phyloP scores from a whole-genome alignment of 2,329 filamentous ascomycete species.

The Dactylellina parvicollis region DNA sequence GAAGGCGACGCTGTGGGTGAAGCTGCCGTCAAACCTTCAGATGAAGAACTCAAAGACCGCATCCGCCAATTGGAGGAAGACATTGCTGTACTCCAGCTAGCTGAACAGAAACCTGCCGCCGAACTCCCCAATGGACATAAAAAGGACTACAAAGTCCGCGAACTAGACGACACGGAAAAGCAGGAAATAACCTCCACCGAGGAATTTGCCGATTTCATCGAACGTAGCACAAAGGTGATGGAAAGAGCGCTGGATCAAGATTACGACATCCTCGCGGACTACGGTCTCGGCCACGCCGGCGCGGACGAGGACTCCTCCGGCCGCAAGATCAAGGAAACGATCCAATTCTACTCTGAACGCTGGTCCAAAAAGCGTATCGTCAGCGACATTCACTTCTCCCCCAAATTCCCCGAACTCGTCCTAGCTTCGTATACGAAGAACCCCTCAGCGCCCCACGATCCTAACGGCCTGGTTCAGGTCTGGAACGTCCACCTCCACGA shows the following conservation, averaged over 20 bases:
- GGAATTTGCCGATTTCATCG: conserved; percentile 94
- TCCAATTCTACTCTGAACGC: conserved; percentile 91
- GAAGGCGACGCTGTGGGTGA: conserved; percentile 67
- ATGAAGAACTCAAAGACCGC: conserved; percentile 87
- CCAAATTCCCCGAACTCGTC: conserved; percentile 91
- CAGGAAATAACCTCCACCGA: conserved; percentile 89
- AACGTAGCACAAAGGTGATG: conserved; percentile 95
- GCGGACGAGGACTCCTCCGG: conserved; percentile 77
- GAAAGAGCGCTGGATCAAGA: conserved; percentile 83
- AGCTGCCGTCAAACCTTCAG: conserved; percentile 59
- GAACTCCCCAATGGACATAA: conserved; percentile 60
- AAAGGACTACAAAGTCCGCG: conserved; percentile 70
- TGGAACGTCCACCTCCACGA: conserved; percentile 97
- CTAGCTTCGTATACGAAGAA: conserved; percentile 98
- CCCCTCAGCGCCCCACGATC: conserved; percentile 90
- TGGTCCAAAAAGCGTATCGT: conserved; percentile 99
- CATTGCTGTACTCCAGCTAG: conserved; percentile 68
- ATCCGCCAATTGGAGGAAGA: conserved; percentile 94
- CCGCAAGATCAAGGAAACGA: conserved; percentile 82
- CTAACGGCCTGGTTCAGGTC: conserved; percentile 90
- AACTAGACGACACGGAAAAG: conserved; percentile 83
- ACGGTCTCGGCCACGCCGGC: conserved; percentile 83
- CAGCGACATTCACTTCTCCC: conserved; percentile 92
- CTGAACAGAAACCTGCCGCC: conserved; percentile 11
- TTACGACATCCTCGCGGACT: conserved; percentile 95